A percentile compares a stretch with the other conserved stretches of the same genome.
These are phyloP conservation scores for Amaranthus tricolor DNA, from an alignment of 179 eudicot species.

Conservation along the genomic window DNA sequence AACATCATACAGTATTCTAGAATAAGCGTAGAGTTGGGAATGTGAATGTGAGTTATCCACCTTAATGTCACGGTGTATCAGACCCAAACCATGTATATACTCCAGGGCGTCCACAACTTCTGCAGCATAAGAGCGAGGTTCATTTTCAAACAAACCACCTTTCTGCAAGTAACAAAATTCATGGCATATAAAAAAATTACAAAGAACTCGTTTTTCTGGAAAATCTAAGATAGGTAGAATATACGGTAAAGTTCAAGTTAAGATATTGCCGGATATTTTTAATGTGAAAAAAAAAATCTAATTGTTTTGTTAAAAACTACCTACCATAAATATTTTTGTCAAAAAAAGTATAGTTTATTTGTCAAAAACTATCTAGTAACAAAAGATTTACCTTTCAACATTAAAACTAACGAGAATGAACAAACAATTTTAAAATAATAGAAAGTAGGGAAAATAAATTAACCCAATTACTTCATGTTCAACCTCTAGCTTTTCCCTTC, in stretches of 20 bases:
- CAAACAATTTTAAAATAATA: no score
- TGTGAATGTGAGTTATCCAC: slow-evolving; percentile 47
- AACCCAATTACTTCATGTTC: no score
- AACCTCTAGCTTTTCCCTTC: no score
- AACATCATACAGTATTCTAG: background rate
- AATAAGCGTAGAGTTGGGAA: slow-evolving; percentile 17
- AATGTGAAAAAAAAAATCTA: background rate
- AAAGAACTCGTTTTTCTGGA: no score
- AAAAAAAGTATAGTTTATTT: no score
- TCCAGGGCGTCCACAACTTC: slow-evolving; percentile 93
- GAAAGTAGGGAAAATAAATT: no score
- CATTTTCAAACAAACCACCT: slow-evolving; percentile 81
- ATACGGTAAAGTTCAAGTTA: background rate
- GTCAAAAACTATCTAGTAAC: no score
- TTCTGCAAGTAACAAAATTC: slow-evolving; percentile 54
- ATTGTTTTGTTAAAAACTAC: background rate
- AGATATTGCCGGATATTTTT: no score
- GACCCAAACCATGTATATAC: slow-evolving; percentile 86
- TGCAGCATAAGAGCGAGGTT: slow-evolving; percentile 92
- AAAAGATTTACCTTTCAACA: no score
- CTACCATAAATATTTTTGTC: no score
- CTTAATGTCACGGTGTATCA: slow-evolving; percentile 95
- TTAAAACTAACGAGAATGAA: no score
- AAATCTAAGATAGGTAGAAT: no score
- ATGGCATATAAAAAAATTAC: slow-evolving; percentile 7